Conservation (phyloP, 208 protist species). For the Endotrypanum monterogeii region DNA sequence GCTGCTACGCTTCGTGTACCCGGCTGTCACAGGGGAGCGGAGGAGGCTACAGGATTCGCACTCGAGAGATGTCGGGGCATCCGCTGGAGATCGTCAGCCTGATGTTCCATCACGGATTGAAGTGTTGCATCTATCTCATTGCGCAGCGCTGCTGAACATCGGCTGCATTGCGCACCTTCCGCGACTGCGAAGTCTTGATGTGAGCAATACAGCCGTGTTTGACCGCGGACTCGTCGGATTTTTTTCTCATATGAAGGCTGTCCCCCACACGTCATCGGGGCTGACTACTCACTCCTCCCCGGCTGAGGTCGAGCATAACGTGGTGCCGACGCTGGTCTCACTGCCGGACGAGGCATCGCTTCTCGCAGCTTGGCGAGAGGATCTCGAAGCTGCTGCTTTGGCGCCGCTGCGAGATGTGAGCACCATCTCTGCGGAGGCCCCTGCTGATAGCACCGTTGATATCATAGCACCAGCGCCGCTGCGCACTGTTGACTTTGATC, state of each 20-base stretch:
- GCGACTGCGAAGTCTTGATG: constrained; percentile 15
- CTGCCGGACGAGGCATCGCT: constrained; percentile 23
- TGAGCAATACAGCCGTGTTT: constrained; percentile 16
- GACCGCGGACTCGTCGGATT: constrained; percentile 28
- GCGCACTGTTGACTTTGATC: constrained; percentile 5
- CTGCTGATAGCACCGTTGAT: not conserved
- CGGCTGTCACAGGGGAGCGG: constrained; percentile 2
- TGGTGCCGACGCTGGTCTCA: not conserved
- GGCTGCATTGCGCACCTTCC: constrained; percentile 34
- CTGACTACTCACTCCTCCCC: not conserved
- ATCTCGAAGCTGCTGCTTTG: not conserved
- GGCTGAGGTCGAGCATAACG: not conserved
- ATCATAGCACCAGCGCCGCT: not conserved
- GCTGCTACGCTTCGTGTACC: constrained; percentile 31
- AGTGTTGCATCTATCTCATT: constrained; percentile 19
- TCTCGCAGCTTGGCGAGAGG: constrained; percentile 16
- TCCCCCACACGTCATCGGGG: constrained; percentile 7
- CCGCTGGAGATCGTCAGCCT: not conserved
- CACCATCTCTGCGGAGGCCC: not conserved
- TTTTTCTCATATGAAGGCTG: not conserved
- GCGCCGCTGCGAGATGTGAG: not conserved
- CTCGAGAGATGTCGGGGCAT: not conserved
- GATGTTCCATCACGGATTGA: constrained; percentile 12
- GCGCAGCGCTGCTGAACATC: constrained; percentile 23
- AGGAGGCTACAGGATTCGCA: not conserved